Evolutionary conservation across 495 filamentous ascomycete genomes (phyloP), one percentile per base, ranked within the genome.

Genomic region (Parmelia sp.): DNA sequence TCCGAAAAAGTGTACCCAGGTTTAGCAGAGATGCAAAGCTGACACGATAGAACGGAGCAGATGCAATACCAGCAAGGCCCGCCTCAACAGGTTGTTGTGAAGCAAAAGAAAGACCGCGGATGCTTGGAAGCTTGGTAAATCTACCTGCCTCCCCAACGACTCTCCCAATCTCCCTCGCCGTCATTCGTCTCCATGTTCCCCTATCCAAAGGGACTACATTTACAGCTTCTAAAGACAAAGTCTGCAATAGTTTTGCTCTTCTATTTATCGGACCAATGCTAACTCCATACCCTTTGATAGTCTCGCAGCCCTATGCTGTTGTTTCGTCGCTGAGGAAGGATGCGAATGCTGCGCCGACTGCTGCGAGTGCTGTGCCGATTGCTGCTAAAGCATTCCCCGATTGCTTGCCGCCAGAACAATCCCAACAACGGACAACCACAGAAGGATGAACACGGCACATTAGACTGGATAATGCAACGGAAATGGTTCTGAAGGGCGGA

Each of bases 281-380:
- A 62, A 75, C 47, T 17, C 23, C 49, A 19, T 27, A 58, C 7
- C 35, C 27, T 9, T 44, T 21, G 42, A 27, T 65, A 83, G 89
- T 75, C 72, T 92, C 35, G 87, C 87, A 19, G 80, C 82, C 31
- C 74, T 91, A 53, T 90, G 88, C 79, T 92, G 89, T 71, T 91
- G 88, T 70, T 91, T 87, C 75, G 82, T 91, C 29, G 88, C 86
- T 68, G 88, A 90, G 70, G 85, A 91, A 75, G 82, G 86, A 55
- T 91, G 89, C 71, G 88, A 90, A 68, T 90, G 88, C 75, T 91
- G 88, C 71, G 82, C 85, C 49, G 88, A 88, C 3, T 88, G 86
- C 72, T 79, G 80, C 71, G 85, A 89, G 69, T 88, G 86, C 74
- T 71, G 65, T 21, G 62, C 47, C 5, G 67, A 69, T 17, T 69